These are phyloP conservation scores for Colletotrichum tabaci DNA, from an alignment of 2,329 filamentous ascomycete species.

Conservation along the genomic window DNA sequence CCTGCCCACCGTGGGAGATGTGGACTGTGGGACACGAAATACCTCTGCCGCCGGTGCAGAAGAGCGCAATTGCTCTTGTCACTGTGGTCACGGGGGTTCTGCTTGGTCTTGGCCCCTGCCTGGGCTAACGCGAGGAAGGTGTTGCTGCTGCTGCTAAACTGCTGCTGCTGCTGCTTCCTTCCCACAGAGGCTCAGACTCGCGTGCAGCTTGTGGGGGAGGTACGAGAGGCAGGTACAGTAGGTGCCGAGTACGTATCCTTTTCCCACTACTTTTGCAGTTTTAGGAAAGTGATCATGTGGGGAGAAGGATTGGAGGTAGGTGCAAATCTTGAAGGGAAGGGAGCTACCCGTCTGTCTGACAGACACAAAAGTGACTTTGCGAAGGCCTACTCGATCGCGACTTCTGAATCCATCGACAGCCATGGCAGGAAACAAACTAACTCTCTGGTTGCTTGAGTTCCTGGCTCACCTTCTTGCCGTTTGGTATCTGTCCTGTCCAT, in stretches of 20 bases:
- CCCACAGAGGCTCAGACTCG: conserved; percentile 11
- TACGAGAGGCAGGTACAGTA: too few species aligned
- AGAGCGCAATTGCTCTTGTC: conserved; percentile 20
- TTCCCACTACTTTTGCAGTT: not conserved
- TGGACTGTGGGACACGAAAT: not conserved
- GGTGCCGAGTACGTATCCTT: not conserved
- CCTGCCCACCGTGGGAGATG: conserved; percentile 6
- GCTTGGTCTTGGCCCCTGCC: not conserved
- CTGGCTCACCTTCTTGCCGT: not conserved
- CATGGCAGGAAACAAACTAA: not conserved
- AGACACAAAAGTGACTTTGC: too few species aligned
- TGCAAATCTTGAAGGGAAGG: not conserved
- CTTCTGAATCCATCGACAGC: too few species aligned
- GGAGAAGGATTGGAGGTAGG: not conserved
- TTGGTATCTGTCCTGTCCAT: too few species aligned
- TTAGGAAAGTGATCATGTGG: conserved; percentile 11
- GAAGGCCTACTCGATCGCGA: too few species aligned
- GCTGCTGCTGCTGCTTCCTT: not conserved
- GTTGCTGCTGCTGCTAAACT: not conserved
- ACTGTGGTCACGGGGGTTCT: conserved; percentile 13
- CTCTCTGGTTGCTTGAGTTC: too few species aligned
- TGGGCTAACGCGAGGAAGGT: not conserved
- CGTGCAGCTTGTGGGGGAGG: not conserved
- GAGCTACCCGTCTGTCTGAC: not conserved
- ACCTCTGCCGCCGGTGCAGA: conserved; percentile 6